These are phyloP conservation scores for Tetrahymena thermophila DNA, from an alignment of 73 alveolate species.

Conservation along the genomic window DNA sequence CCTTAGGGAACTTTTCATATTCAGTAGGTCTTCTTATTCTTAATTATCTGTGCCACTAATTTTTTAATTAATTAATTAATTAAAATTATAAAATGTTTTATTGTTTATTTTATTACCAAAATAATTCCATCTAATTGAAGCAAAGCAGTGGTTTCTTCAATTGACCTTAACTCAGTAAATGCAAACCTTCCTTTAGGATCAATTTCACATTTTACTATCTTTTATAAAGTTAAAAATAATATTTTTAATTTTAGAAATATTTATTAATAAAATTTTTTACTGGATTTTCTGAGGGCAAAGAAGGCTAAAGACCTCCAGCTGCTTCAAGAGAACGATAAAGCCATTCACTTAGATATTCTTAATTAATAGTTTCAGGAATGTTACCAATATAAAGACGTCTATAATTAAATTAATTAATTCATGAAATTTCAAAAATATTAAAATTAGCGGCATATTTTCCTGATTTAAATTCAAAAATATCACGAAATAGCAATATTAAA, in stretches of 20 bases:
- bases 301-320: neutral
- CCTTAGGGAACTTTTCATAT: neutral
- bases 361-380: neutral
- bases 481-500: neutral
- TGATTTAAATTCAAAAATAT: neutral
- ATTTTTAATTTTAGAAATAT: neutral
- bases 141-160: neutral
- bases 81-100: neutral
- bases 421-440: neutral
- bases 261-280: neutral
- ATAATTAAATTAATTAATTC: neutral
- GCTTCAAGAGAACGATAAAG: neutral
- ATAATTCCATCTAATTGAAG: neutral
- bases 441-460: neutral
- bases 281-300: neutral
- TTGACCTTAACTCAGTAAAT: neutral
- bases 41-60: neutral
- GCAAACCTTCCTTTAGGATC: neutral
- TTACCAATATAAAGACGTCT: neutral
- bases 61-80: neutral
- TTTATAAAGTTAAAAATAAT: neutral
- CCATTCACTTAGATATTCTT: neutral
- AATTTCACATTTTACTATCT: neutral
- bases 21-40: neutral
- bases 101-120: neutral